A percentile compares a stretch with the other conserved stretches of the same genome.
phyloP scores from a whole-genome alignment of 495 filamentous ascomycete genomes.

The Neurospora sublineolata region DNA sequence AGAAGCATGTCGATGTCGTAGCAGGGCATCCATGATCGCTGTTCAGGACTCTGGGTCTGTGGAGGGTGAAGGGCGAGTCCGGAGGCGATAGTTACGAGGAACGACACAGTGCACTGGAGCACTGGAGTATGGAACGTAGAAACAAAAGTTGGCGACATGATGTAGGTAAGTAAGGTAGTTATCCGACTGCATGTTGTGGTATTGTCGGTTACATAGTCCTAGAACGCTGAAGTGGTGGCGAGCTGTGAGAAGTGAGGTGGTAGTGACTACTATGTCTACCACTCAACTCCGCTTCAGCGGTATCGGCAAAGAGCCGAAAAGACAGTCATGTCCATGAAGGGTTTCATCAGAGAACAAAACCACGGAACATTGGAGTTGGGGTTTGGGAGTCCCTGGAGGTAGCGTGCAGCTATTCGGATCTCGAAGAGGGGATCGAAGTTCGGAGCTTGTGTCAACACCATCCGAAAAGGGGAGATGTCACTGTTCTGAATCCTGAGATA shows the following conservation, averaged over 20 bases:
- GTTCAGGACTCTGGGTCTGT: too few relatives aligned
- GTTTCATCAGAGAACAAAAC: background rate
- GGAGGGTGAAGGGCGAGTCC: background rate
- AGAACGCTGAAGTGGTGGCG: background rate
- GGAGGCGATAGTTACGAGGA: background rate
- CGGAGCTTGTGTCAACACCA: background rate
- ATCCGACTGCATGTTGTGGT: background rate
- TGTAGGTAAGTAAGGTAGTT: too few relatives aligned
- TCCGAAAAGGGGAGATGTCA: background rate
- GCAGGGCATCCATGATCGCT: background rate
- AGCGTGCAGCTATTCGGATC: background rate
- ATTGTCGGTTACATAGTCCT: background rate
- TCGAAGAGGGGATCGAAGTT: background rate
- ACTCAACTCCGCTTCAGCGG: background rate
- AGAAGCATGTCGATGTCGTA: background rate
- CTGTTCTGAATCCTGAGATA: background rate
- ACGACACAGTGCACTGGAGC: background rate
- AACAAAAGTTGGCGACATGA: background rate
- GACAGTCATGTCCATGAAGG: background rate
- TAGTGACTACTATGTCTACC: background rate
- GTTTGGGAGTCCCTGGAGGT: background rate
- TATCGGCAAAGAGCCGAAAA: background rate
- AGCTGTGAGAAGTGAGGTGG: background rate
- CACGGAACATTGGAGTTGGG: background rate
- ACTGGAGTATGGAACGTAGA: background rate